phyloP scores from a whole-genome alignment of 2,329 filamentous ascomycete genomes.

The Stemphylium vesicarium region DNA sequence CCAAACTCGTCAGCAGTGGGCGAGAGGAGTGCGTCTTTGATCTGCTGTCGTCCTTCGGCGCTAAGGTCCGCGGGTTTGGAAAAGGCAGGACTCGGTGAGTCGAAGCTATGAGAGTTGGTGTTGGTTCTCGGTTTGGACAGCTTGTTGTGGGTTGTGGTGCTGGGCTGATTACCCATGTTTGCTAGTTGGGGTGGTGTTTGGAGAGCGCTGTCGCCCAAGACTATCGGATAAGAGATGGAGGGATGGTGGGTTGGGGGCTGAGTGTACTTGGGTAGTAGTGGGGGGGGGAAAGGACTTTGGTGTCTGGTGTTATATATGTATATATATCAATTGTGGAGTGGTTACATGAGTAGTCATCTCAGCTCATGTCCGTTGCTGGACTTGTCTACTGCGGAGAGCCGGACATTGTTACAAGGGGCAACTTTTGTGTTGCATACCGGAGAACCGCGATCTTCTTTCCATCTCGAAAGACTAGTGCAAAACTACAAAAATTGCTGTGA shows the following conservation, averaged over 20 bases:
- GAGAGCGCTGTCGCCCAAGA: conserved; percentile 30
- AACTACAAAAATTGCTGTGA: not conserved
- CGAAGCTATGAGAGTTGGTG: conserved; percentile 37
- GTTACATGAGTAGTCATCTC: not conserved
- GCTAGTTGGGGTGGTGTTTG: conserved; percentile 16
- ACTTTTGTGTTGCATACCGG: not conserved
- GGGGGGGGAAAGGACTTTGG: not conserved
- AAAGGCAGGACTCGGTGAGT: conserved; percentile 29
- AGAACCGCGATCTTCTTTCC: not conserved
- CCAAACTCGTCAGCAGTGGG: conserved; percentile 34
- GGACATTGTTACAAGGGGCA: conserved; percentile 9
- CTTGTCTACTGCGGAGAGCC: conserved; percentile 35
- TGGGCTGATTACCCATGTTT: conserved; percentile 44
- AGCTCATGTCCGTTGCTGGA: conserved; percentile 5
- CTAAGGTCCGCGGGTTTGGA: conserved; percentile 38
- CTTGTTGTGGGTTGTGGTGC: conserved; percentile 32
- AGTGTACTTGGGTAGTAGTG: too few relatives aligned
- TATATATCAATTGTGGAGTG: not conserved
- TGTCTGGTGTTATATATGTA: too few relatives aligned
- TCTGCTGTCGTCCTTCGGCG: conserved; percentile 36
- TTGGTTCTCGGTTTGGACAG: conserved; percentile 48
- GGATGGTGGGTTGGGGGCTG: not conserved
- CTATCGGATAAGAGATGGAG: not conserved
- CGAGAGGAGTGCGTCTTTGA: conserved; percentile 38
- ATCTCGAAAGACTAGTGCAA: not conserved